These are phyloP conservation scores for Coprinellus micaceus DNA, from an alignment of 768 basidiomycete genomes.

Conservation along the genomic window DNA sequence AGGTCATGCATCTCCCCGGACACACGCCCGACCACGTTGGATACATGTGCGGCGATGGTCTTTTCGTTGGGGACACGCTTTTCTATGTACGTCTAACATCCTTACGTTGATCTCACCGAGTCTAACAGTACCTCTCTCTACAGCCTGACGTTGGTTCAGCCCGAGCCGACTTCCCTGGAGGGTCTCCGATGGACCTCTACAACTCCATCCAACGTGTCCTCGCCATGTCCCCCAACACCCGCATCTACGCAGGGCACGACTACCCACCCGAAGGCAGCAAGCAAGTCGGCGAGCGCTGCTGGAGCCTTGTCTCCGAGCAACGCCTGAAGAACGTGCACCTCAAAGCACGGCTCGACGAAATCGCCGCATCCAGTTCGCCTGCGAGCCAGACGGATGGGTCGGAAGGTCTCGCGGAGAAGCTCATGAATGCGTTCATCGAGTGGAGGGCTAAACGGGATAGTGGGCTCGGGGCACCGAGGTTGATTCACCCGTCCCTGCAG, in stretches of 20 bases:
- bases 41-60: slow-evolving; percentile 3
- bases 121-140: not conserved
- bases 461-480: slow-evolving; percentile 1
- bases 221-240: not conserved
- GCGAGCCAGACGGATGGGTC: not conserved
- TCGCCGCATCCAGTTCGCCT: not conserved
- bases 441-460: slow-evolving; percentile 6
- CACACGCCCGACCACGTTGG: slow-evolving; percentile 11
- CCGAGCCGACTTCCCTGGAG: slow-evolving; percentile 9
- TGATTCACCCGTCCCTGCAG: slow-evolving; percentile 6
- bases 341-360: not conserved
- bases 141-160: slow-evolving; percentile 10
- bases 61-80: slow-evolving; percentile 7
- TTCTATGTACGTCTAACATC: slow-evolving; percentile 4
- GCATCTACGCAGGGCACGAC: slow-evolving; percentile 6
- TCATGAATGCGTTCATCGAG: slow-evolving; percentile 5
- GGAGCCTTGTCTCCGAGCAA: slow-evolving; percentile 7
- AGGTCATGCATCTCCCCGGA: slow-evolving; percentile 5
- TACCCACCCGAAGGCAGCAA: slow-evolving; percentile 3
- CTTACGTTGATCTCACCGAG: not conserved
- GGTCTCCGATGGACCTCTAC: slow-evolving; percentile 4
- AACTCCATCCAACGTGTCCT: slow-evolving; percentile 2
- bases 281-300: not conserved
- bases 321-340: slow-evolving; percentile 4
- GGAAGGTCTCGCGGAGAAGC: not conserved